A percentile compares a stretch with the other conserved stretches of the same genome.
Evolutionary conservation across 1,139 yeast genomes (phyloP).

Genomic region (Taphrina confusa): DNA sequence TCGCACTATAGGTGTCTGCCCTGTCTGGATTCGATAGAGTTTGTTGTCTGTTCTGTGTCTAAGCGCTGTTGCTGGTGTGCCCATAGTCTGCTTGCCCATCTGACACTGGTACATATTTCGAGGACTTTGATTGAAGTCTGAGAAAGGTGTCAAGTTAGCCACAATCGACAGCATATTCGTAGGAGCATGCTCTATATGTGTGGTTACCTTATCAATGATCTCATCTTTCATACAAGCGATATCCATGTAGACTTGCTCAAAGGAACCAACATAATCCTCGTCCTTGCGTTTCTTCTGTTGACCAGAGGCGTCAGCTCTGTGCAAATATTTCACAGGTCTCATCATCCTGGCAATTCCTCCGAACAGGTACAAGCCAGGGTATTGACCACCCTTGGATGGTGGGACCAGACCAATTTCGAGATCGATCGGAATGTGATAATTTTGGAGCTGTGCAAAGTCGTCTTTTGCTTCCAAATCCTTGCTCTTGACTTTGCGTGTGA

Average conservation of each 20-base stretch:
- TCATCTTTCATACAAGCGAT: constrained; percentile 94
- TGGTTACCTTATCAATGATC: constrained; percentile 74
- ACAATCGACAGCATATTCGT: constrained; percentile 89
- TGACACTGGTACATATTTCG: constrained; percentile 99
- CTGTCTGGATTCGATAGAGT: constrained; percentile 85
- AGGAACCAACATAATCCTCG: constrained; percentile 89
- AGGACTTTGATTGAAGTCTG: constrained; percentile 98
- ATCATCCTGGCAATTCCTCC: constrained; percentile 94
- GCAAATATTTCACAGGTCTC: constrained; percentile 91
- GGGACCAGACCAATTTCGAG: constrained; percentile 95
- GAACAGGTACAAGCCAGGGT: constrained; percentile 89
- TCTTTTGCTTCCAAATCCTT: constrained; percentile 7
- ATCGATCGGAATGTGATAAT: constrained; percentile 72
- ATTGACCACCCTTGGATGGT: constrained; percentile 91
- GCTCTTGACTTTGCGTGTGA: constrained; percentile 43
- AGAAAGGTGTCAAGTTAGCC: constrained; percentile 95
- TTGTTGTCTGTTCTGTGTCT: constrained; percentile 93
- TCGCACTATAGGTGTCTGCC: constrained; percentile 96
- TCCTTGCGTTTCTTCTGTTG: constrained; percentile 17
- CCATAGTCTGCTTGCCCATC: constrained; percentile 99
- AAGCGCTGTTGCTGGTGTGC: constrained; percentile 97
- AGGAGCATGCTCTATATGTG: constrained; percentile 93
- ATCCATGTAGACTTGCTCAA: constrained; percentile 96
- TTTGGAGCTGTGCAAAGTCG: background rate
- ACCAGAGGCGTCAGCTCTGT: constrained; percentile 57